These are phyloP conservation scores for Styphnolobium japonicum DNA, from an alignment of 306 rosid genomes.

Conservation along the genomic window DNA sequence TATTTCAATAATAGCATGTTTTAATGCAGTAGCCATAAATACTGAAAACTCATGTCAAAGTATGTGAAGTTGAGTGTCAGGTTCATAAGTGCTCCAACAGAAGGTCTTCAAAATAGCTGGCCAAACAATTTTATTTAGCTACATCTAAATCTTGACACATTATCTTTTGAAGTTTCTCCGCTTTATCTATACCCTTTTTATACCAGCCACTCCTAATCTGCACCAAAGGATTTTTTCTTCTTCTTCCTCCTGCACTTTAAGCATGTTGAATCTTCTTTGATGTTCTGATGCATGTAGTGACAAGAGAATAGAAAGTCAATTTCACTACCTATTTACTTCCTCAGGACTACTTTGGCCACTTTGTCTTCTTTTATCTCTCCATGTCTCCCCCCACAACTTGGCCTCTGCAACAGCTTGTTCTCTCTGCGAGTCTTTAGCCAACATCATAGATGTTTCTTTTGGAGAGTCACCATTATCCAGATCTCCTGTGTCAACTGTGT, in stretches of 20 bases:
- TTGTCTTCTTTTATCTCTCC: conserved; percentile 38
- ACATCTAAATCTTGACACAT: neutral
- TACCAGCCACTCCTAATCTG: conserved; percentile 9
- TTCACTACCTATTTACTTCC: neutral
- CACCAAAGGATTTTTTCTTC: neutral
- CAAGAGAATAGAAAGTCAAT: conserved; percentile 14
- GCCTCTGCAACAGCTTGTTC: conserved; percentile 54
- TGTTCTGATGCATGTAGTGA: neutral
- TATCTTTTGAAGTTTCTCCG: neutral
- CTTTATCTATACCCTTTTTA: neutral
- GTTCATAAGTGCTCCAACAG: conserved; percentile 16
- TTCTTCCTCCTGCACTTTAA: neutral
- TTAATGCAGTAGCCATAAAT: neutral
- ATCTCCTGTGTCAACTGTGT: neutral
- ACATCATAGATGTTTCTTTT: neutral
- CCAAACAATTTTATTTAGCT: conserved; percentile 20
- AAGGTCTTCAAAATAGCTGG: neutral
- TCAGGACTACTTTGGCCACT: conserved; percentile 21
- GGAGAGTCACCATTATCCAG: conserved; percentile 15
- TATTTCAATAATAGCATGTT: neutral
- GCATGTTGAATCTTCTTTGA: neutral
- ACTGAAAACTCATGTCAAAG: conserved; percentile 5
- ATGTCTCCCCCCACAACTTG: conserved; percentile 43
- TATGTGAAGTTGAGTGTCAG: neutral
- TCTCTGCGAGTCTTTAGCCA: conserved; percentile 13